Evolutionary conservation across 176 grass and related monocot genomes (phyloP), one percentile per base, ranked within the genome.

Genomic region (Secale cereale): DNA sequence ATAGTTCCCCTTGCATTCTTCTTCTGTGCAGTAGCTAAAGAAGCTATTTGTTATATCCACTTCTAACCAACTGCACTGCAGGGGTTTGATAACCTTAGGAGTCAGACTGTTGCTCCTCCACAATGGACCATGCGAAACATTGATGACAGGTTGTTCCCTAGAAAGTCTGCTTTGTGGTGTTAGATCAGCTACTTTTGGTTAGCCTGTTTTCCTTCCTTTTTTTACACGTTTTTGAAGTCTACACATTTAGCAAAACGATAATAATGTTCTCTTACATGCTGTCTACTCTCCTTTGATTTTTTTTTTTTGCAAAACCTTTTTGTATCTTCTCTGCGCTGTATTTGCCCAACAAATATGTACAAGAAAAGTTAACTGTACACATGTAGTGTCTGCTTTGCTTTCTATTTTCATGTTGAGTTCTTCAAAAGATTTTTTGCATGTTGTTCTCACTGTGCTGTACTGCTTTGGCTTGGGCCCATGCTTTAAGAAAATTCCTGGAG

Each of bases 81-180:
- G 97, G 97, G 97, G 72, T 99, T 99, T 89, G 93, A 94, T 85
- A 96, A 99, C 82, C 86, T 99, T 84, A 96, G 97, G 56, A 96
- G 86, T 82, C 97, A 99, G 63, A 94, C 90, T 99, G 94, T 99
- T 87, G 82, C 94, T 5, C 97, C 97, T 77, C 91, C 97, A 71
- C 97, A 99, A 88, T 99, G 97, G 97, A 99, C 97, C 78, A 94
- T 99, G 97, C 94, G 90, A 65, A 99, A 96, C 71, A 99, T 96
- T 56, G 94, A 99, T 94, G 94, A 96, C 71, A 99, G 97, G 97
- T 99, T 91, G 70, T 91, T 87, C 39, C 61, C 69, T 85, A 85
- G 50, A 91, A 87, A 87, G 39, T 81, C 83, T 81, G 22, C 35
- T 84, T 30, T 76, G 76, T 87, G 68, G 46, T 84, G 36, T 80